A percentile compares a stretch with the other conserved stretches of the same genome.
Evolutionary conservation across 1,139 yeast genomes (phyloP).

Genomic region (Sporopachydermia cereana): DNA sequence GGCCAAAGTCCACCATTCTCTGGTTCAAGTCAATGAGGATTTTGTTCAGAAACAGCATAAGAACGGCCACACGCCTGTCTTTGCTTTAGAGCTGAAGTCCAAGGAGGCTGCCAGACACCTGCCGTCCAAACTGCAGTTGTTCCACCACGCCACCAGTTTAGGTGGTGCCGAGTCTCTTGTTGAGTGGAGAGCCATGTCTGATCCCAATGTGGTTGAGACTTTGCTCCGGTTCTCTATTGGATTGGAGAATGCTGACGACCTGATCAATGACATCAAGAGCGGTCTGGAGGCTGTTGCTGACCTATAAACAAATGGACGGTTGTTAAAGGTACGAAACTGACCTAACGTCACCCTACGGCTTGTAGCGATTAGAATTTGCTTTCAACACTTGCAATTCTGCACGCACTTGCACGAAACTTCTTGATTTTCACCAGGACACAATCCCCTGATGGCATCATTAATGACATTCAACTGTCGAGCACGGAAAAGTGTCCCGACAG

Average conservation of each 20-base stretch:
- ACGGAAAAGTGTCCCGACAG: no score
- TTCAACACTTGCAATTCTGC: neutral
- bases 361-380: neutral
- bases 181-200: slow-evolving; percentile 84
- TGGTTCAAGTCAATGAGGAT: slow-evolving; percentile 50
- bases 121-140: slow-evolving; percentile 56
- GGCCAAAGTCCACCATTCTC: slow-evolving; percentile 50
- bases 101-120: slow-evolving; percentile 48
- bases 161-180: slow-evolving; percentile 91
- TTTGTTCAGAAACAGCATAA: slow-evolving; percentile 56
- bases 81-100: slow-evolving; percentile 44
- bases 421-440: neutral
- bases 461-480: no score
- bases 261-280: slow-evolving; percentile 48
- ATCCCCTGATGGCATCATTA: no score
- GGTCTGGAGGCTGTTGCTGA: slow-evolving; percentile 25
- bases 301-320: no score
- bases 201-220: slow-evolving; percentile 39
- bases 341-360: no score
- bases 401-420: neutral
- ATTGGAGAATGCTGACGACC: slow-evolving; percentile 59
- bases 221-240: slow-evolving; percentile 72
- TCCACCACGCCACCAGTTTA: slow-evolving; percentile 83
- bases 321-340: no score
- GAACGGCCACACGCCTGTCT: slow-evolving; percentile 63